These are phyloP conservation scores for Metarhizium rileyi DNA, from an alignment of 2,329 filamentous ascomycete genomes.

Conservation along the genomic window DNA sequence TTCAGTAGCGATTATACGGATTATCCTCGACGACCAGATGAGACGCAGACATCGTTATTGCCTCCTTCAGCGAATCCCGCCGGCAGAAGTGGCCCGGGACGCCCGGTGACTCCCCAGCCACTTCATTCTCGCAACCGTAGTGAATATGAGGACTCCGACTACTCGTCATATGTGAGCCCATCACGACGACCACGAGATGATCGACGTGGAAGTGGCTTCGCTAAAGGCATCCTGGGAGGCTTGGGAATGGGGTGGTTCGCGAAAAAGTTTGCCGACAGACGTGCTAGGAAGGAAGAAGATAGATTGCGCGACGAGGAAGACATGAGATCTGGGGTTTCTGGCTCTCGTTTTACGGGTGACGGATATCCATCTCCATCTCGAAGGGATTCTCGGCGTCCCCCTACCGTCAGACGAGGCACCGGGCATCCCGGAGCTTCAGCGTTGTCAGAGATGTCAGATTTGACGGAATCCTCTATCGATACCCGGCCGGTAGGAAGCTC, in stretches of 20 bases:
- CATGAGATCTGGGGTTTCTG: conserved; percentile 47
- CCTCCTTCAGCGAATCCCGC: conserved; percentile 37
- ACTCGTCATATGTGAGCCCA: conserved; percentile 52
- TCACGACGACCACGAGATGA: conserved; percentile 45
- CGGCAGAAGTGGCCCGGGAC: conserved; percentile 29
- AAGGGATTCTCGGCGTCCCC: conserved; percentile 21
- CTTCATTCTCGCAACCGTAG: conserved; percentile 35
- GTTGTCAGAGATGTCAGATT: conserved; percentile 21
- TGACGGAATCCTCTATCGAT: conserved; percentile 27
- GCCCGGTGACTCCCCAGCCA: conserved; percentile 37
- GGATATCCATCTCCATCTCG: conserved; percentile 44
- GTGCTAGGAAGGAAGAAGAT: conserved; percentile 37
- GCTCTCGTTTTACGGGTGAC: conserved; percentile 61
- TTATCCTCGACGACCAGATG: conserved; percentile 16
- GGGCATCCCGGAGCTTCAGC: conserved; percentile 18
- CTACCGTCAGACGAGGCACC: conserved; percentile 20
- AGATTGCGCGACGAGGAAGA: conserved; percentile 41
- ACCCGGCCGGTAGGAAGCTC: conserved; percentile 18
- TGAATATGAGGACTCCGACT: conserved; percentile 44
- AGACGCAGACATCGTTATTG: conserved; percentile 31
- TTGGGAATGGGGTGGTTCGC: conserved; percentile 61
- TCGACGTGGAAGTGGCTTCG: conserved; percentile 34
- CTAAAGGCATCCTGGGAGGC: conserved; percentile 48
- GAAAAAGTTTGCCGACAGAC: conserved; percentile 52
- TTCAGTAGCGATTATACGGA: conserved; percentile 39